Evolutionary conservation across 495 filamentous ascomycete species (phyloP), one percentile per base, ranked within the genome.

Genomic region (Cercophora scortea): DNA sequence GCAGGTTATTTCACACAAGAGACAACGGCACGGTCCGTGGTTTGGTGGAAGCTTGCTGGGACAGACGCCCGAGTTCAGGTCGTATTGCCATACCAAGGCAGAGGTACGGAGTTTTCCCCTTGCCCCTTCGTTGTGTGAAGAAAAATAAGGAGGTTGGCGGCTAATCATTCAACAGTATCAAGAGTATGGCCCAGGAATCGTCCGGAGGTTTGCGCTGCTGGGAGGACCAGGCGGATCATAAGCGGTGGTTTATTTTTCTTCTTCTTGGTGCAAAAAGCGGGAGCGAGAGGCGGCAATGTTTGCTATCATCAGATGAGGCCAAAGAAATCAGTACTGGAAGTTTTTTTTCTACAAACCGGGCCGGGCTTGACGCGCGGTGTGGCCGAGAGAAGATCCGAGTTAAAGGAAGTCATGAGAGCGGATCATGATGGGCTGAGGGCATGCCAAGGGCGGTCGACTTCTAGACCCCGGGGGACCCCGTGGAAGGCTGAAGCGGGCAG

Each of bases 31-130:
- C 64, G 93, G 93, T 11, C 93, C 93, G 38, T 98, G 93, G 93
- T 98, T 96, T 70, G 93, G 93, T 61, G 93, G 93, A 47, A 93
- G 88, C 65, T 79, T 98, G 75, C 74, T 98, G 55, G 94, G 92
- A 47, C 93, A 96, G 75, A 98, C 93, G 15, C 93, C 93, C n/a
- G 94, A 97, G 69, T 98, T 98, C 77, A 79, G 89, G 65, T 95
- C 88, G 68, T 97, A 96, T 75, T 98, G 93, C 74, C 93, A 98
- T 69, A 98, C 93, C 45, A 98, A 98, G 78, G 91, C 89, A 36
- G 83, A 86, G 69, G 73, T 77, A 58, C 47, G 71, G 62, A 1
- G 15, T 25, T 36, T 41, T 25, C n/a, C 25, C 25, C 25, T 25
- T 25, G 2, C 25, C 25, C 2, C 5, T 25, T 25, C 5, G 25